Base-by-base conservation (phyloP, 768 basidiomycete genomes). In the Rhodotorula toruloides region DNA sequence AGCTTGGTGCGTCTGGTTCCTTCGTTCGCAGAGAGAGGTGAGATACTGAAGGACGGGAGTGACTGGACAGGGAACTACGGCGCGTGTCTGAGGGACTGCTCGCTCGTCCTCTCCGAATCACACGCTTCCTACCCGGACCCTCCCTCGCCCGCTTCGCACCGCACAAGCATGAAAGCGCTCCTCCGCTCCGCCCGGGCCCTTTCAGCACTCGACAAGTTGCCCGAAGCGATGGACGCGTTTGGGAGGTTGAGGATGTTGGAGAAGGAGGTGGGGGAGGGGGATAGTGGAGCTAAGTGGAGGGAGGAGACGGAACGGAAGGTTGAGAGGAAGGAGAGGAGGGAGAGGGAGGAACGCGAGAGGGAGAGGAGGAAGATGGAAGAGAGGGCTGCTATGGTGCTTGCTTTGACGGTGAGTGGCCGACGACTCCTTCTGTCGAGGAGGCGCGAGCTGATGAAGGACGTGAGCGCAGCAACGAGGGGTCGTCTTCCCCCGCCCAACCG, bases 221-320 rank as follows among this genome's bases (percentile, higher is more conserved):
- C 87, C 13, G 96, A 99, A 75, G 88, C 87, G 5, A 75, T 89
- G 29, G 92, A 98, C 73, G 88, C 87, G 66, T 88, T 92, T 71
- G 78, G 81, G 63, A 82, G 86, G 29, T 88, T 88, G 73, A 80
- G 21, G 73, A 21, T 75, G 32, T 83, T 84, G 65, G 86, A 87
- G 74, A 73, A 80, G 19, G 79, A 81, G 63, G 64, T 61, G 29
- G 52, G 60, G 48, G 50, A 22, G 68, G 50, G 4, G 64, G 75
- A 48, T 52, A 53, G 89, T 2, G 80, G 89, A 7, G 79, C 78
- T 63, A 73, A 75, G 17, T 76, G 86, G 37, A 82, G 83, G 54
- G 68, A 71, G 80, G 82, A 65, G 81, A 80, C 74, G 78, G 81
- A 46, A 43, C 70, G 67, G 44, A 76, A 77, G 67, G 67, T 76